Evolutionary conservation across 768 basidiomycete species (phyloP).

Genomic region (Boletus sp.): DNA sequence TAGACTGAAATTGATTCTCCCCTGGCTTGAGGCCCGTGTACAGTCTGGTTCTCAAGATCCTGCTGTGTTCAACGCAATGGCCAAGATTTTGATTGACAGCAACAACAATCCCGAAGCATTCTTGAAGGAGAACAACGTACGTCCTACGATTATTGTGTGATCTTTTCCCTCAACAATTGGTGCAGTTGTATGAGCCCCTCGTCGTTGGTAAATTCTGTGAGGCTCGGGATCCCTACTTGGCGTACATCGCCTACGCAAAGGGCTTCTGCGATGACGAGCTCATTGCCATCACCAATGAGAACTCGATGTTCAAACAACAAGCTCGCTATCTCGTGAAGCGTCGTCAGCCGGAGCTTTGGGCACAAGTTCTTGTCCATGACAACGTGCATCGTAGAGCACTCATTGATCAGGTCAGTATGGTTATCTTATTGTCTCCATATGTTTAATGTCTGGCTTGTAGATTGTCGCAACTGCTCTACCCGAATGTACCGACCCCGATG

Average conservation of each 20-base stretch:
- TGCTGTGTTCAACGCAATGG: constrained; percentile 93
- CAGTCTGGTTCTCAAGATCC: constrained; percentile 93
- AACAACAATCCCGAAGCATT: constrained; percentile 98
- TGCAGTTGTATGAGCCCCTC: constrained; percentile 89
- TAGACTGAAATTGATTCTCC: constrained; percentile 91
- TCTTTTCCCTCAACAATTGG: constrained; percentile 7
- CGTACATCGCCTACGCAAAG: constrained; percentile 99
- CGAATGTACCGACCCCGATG: constrained; percentile 96
- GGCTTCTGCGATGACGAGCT: constrained; percentile 98
- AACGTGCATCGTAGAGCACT: constrained; percentile 91
- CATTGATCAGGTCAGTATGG: constrained; percentile 78
- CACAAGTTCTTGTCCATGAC: constrained; percentile 84
- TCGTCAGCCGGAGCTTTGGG: constrained; percentile 93
- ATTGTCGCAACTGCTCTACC: constrained; percentile 94
- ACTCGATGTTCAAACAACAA: constrained; percentile 99
- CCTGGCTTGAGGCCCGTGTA: constrained; percentile 94
- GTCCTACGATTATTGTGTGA: constrained; percentile 27
- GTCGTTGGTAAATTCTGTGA: constrained; percentile 99
- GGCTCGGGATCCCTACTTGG: constrained; percentile 95
- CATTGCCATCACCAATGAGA: constrained; percentile 95
- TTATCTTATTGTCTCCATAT: not conserved
- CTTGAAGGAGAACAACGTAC: constrained; percentile 96
- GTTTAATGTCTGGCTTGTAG: constrained; percentile 33
- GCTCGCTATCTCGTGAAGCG: constrained; percentile 97
- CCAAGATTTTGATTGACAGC: constrained; percentile 98